Conservation (phyloP, 257 asterid species). For the Fraxinus pennsylvanica region DNA sequence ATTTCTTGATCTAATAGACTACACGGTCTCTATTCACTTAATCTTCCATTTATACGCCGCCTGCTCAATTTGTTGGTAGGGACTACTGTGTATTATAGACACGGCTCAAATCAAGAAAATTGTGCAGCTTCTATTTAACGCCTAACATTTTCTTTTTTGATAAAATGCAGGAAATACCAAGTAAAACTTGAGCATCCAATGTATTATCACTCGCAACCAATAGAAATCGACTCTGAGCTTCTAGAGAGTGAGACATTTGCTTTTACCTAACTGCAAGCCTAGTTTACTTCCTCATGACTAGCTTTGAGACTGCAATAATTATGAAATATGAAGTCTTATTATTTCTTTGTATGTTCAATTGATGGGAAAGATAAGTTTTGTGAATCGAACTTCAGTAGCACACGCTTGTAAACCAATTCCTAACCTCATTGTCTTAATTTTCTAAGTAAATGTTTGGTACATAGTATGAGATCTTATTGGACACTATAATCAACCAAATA, state of each 20-base stretch:
- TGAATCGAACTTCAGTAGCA: neutral
- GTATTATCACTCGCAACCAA: slow-evolving; percentile 41
- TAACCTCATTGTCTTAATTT: neutral
- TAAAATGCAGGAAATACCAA: slow-evolving; percentile 60
- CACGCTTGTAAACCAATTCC: neutral
- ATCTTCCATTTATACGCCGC: neutral
- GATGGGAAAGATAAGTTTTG: neutral
- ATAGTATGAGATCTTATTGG: neutral
- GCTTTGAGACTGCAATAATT: neutral
- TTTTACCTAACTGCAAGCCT: neutral
- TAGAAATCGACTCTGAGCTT: slow-evolving; percentile 43
- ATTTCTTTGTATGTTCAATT: neutral
- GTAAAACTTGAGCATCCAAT: slow-evolving; percentile 55
- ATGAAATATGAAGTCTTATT: neutral
- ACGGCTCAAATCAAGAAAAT: neutral
- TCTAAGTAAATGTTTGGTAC: no score
- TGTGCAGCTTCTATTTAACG: neutral
- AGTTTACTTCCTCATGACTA: neutral
- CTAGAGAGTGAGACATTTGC: slow-evolving; percentile 48
- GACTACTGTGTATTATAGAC: neutral
- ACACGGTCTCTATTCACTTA: neutral
- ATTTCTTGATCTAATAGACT: neutral
- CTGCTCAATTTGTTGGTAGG: neutral
- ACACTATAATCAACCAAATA: no score
- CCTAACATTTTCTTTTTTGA: neutral